phyloP scores from a whole-genome alignment of 148 eudicot species.

The Persicaria maculosa region DNA sequence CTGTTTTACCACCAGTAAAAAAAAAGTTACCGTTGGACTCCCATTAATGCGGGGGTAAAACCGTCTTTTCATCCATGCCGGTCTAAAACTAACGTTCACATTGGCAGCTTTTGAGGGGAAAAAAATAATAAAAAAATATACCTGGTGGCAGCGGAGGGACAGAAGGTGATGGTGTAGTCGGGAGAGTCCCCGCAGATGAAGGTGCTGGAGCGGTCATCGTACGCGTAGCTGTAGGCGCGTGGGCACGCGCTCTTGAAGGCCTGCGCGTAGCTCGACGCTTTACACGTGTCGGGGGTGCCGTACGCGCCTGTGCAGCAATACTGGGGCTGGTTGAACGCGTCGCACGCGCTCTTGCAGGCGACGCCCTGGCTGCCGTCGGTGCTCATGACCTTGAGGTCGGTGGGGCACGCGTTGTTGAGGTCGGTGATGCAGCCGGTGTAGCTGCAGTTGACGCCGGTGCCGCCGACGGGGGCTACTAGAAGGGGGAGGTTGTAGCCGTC shows the following conservation, averaged over 20 bases:
- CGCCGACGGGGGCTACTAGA: slow-evolving; percentile 52
- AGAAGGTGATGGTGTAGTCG: slow-evolving; percentile 59
- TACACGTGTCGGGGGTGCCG: slow-evolving; percentile 53
- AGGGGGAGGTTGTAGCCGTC: slow-evolving; percentile 80
- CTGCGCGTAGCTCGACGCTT: slow-evolving; percentile 54
- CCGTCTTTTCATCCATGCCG: background rate
- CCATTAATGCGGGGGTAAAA: background rate
- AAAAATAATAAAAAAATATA: slow-evolving; percentile 17
- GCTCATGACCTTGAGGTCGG: slow-evolving; percentile 30
- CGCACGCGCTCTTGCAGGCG: slow-evolving; percentile 66
- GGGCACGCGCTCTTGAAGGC: slow-evolving; percentile 73
- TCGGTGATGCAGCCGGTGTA: slow-evolving; percentile 46
- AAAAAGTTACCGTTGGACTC: background rate
- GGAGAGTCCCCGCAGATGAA: slow-evolving; percentile 61
- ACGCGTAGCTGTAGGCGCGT: slow-evolving; percentile 79
- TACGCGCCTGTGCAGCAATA: slow-evolving; percentile 62
- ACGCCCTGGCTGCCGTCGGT: slow-evolving; percentile 9
- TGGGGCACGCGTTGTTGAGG: slow-evolving; percentile 45
- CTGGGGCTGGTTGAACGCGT: slow-evolving; percentile 33
- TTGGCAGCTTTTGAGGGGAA: background rate
- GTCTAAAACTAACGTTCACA: background rate
- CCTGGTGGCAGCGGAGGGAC: slow-evolving; percentile 68
- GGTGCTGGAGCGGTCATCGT: slow-evolving; percentile 69
- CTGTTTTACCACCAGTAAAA: slow-evolving; percentile 23
- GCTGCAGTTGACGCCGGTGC: slow-evolving; percentile 46